These are phyloP conservation scores for Ustilago nuda DNA, from an alignment of 1,284 basidiomycete species.

Conservation along the genomic window DNA sequence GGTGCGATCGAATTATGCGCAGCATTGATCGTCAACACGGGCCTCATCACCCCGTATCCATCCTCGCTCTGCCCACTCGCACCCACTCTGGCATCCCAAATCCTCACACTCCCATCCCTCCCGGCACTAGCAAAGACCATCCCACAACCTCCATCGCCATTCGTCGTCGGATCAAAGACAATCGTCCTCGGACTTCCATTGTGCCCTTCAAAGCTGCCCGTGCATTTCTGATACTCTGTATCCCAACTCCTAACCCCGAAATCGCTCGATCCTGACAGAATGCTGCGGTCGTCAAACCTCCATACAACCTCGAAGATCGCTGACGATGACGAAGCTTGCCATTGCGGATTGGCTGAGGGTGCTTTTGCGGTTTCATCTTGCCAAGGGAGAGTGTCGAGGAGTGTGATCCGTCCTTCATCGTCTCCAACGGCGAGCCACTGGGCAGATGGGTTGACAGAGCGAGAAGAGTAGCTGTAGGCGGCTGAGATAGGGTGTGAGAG, in stretches of 20 bases:
- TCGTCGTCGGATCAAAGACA: constrained; percentile 58
- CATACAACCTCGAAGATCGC: constrained; percentile 64
- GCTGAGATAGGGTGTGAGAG: constrained; percentile 56
- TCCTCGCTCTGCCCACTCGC: constrained; percentile 5
- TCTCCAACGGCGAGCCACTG: constrained; percentile 67
- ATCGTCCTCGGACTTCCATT: constrained; percentile 61
- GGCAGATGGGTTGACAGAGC: constrained; percentile 43
- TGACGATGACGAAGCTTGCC: constrained; percentile 35
- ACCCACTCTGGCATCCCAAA: constrained; percentile 59
- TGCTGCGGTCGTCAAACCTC: constrained; percentile 59
- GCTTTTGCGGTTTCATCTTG: constrained; percentile 28
- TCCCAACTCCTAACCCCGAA: constrained; percentile 64
- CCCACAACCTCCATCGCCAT: constrained; percentile 45
- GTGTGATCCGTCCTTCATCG: constrained; percentile 63
- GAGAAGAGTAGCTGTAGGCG: constrained; percentile 56
- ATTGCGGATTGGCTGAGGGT: constrained; percentile 19
- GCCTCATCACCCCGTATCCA: constrained; percentile 11
- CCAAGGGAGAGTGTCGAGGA: constrained; percentile 57
- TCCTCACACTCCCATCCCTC: constrained; percentile 62
- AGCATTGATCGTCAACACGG: constrained; percentile 57
- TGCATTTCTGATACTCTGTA: constrained; percentile 53
- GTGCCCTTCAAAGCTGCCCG: constrained; percentile 45
- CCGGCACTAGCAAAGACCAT: constrained; percentile 62
- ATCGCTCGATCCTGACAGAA: constrained; percentile 62
- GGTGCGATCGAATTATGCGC: constrained; percentile 44